A percentile compares a stretch with the other conserved stretches of the same genome.
Evolutionary conservation across 1,284 basidiomycete genomes (phyloP).

Genomic region (Ganoderma lingzhi): DNA sequence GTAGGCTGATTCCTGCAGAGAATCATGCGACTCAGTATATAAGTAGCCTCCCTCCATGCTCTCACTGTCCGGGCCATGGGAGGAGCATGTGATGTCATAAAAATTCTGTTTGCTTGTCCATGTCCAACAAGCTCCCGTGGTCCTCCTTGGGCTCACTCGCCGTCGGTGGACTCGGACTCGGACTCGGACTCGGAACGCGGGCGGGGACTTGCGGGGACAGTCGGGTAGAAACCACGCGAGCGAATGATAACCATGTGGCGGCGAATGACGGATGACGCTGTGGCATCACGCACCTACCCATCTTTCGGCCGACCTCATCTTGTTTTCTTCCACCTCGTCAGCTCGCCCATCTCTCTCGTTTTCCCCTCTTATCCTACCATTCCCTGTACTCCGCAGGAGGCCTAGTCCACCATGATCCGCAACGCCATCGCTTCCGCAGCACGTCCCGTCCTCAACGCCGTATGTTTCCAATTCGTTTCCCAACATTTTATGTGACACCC

Average conservation of each 20-base stretch:
- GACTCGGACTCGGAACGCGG: background rate
- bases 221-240: conserved; percentile 28
- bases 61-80: background rate
- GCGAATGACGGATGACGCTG: conserved; percentile 35
- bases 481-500: conserved; percentile 15
- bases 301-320: conserved; percentile 39
- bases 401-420: conserved; percentile 65
- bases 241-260: conserved; percentile 29
- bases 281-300: conserved; percentile 27
- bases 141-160: background rate
- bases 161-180: conserved; percentile 5
- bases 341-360: conserved; percentile 32
- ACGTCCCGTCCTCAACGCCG: conserved; percentile 64
- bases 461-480: conserved; percentile 43
- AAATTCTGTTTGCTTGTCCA: background rate
- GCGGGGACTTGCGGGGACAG: conserved; percentile 16
- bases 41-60: background rate
- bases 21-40: conserved; percentile 2
- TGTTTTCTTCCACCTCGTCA: conserved; percentile 34
- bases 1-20: background rate
- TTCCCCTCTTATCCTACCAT: conserved; percentile 37
- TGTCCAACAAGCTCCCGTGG: conserved; percentile 1
- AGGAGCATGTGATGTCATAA: background rate
- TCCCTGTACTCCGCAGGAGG: conserved; percentile 33
- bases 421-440: conserved; percentile 64